These are phyloP conservation scores for Violaceomyces palustris DNA, from an alignment of 1,284 basidiomycete species.

Conservation along the genomic window DNA sequence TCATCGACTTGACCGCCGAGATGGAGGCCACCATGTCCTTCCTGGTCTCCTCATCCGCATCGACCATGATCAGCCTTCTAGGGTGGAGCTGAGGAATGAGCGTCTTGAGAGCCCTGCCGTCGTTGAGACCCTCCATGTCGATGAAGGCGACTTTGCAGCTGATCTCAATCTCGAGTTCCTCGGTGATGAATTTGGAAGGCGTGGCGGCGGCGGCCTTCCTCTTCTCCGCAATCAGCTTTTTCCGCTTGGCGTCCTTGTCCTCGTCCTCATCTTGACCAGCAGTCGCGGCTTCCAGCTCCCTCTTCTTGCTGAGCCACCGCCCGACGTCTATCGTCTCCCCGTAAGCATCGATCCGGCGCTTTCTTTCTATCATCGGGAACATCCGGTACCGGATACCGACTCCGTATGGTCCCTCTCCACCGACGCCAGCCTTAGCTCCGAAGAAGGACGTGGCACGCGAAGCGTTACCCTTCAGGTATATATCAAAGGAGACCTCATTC, in stretches of 20 bases:
- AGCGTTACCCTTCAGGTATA: constrained; percentile 90
- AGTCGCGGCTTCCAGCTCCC: constrained; percentile 31
- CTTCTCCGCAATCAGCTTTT: constrained; percentile 52
- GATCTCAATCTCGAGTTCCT: constrained; percentile 69
- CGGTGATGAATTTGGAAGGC: constrained; percentile 83
- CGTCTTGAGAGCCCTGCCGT: constrained; percentile 91
- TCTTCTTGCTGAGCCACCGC: constrained; percentile 59
- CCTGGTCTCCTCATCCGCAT: constrained; percentile 24
- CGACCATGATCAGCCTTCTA: constrained; percentile 56
- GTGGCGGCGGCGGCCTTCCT: constrained; percentile 64
- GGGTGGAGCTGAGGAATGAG: constrained; percentile 95
- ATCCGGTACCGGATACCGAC: constrained; percentile 78
- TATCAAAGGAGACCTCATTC: constrained; percentile 78
- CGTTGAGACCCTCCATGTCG: constrained; percentile 92
- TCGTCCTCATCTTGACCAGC: constrained; percentile 17
- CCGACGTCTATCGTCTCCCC: constrained; percentile 81
- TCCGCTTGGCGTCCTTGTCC: constrained; percentile 65
- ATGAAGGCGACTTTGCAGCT: constrained; percentile 81
- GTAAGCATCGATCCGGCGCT: constrained; percentile 84
- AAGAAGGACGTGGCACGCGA: constrained; percentile 75
- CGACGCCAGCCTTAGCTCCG: constrained; percentile 56
- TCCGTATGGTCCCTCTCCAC: constrained; percentile 54
- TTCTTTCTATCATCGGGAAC: constrained; percentile 94
- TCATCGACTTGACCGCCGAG: constrained; percentile 59
- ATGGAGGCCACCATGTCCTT: constrained; percentile 17